These are phyloP conservation scores for Artemisia princeps DNA, from an alignment of 140 eudicot genomes.

Conservation along the genomic window DNA sequence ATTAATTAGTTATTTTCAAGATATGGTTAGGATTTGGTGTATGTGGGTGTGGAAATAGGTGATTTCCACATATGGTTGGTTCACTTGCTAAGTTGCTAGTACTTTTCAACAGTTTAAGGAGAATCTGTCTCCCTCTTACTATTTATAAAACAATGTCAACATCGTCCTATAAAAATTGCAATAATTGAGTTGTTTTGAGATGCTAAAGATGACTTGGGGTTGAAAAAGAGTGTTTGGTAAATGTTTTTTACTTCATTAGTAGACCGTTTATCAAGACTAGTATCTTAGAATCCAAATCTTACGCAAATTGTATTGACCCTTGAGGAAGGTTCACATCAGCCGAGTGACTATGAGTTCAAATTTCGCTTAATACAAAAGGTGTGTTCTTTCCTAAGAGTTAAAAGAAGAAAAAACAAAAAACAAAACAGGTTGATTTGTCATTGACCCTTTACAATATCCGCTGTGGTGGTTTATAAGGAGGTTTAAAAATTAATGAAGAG, in stretches of 20 bases:
- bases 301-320: no score
- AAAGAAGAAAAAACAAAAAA: no score
- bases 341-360: no score
- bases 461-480: no score
- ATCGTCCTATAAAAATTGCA: slow-evolving; percentile 11
- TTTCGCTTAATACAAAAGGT: no score
- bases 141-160: slow-evolving; percentile 12
- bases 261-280: no score
- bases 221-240: neutral
- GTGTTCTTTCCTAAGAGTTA: no score
- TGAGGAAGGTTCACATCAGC: no score
- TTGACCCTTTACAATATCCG: neutral
- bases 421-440: neutral
- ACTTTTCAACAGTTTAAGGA: slow-evolving; percentile 23
- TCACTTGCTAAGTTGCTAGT: slow-evolving; percentile 18
- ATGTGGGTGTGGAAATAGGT: no score
- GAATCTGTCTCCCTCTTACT: slow-evolving; percentile 10
- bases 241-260: neutral
- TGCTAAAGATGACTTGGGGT: neutral
- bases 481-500: no score
- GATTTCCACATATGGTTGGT: slow-evolving; percentile 22
- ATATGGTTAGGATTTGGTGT: slow-evolving; percentile 29
- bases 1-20: slow-evolving; percentile 14
- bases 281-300: no score
- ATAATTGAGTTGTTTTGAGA: neutral